Evolutionary conservation across 2,329 filamentous ascomycete genomes (phyloP), one percentile per base, ranked within the genome.

Genomic region (Periconia sp.): DNA sequence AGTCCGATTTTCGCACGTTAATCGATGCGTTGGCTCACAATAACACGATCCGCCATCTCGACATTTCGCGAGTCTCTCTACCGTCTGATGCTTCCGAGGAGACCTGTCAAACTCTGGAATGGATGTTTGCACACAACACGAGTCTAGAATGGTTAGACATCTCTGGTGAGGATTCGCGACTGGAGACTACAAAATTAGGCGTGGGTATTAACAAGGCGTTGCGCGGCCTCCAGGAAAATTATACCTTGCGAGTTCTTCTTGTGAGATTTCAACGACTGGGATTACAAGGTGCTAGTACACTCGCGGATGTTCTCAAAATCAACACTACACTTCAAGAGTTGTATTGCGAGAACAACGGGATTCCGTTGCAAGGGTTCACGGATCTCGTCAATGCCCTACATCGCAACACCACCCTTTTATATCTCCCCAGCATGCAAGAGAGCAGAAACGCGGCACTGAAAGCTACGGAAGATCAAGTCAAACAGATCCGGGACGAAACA

Each of bases 301-400:
- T 90, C 35, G 84, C 87, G 1, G 86, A 87, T 17, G 86, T 90
- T 15, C 74, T 90, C 35, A 84, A 87, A 62, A 79, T 79, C 56
- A 90, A 90, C 62, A 77, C 72, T 2, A 82, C 81, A 1, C 74
- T 91, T 6, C 79, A 81, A 23, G 84, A 90, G 65, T 78, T 91
- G 6, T 80, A 89, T 61, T 90, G 87, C 69, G 86, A 88, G 57
- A 85, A 88, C 68, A 91, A 91, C 64, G 84, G 85, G 50, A 88
- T 89, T 51, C 86, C 85, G 44, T 77, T 89, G n/a, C 84, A 87
- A 58, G 86, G 85, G 1, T 86, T 89, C 58, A 89, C 85, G 0
- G 85, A 86, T 48, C 74, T 89, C 7, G 84, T 90, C 47, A 87
- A 90, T 62, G 81, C 85, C 17, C 73, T 90, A n/a, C 81, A 86